Evolutionary conservation across 73 alveolate genomes (phyloP), one percentile per base, ranked within the genome.

Genomic region (Paramecium bursaria): DNA sequence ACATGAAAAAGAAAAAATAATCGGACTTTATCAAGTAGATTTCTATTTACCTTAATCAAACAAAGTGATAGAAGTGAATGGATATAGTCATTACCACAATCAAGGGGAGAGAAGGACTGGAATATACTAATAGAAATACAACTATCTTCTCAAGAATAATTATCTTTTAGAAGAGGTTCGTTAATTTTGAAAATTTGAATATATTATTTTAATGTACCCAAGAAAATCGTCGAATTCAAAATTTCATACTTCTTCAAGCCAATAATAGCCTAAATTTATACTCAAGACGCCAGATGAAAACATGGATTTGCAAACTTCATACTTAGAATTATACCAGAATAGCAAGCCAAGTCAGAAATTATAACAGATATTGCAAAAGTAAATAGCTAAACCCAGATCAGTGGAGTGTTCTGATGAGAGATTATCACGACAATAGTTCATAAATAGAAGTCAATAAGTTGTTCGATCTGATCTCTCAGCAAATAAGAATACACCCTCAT

Each of bases 391-490:
- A 4, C 19, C 82, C 1, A 67, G 35, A 35, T 67, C 82, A 67
- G 19, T 67, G 9, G 82, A 67, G n/a, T n/a, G n/a, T n/a, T n/a
- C n/a, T 25, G 82, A 67, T 2, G 82, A 67, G 33, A 67, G 46
- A 67, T 67, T 67, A 67, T 39, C 60, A 21, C 26, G 82, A 19
- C 27, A 67, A 67, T 67, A 67, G 21, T 67, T 67, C 33, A 67
- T 67, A 6, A 67, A 67, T 39, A 67, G 82, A 67, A 67, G 82
- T 10, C 44, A 67, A 67, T 67, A 67, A 67, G 57, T 67, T 2
- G 82, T 67, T 1, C 27, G 55, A 5, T 67, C 33, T 39, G 82
- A 57, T 30, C 33, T 57, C 17, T 48, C 51, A 27, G 27, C 82
- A 35, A 21, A 19, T n/a, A n/a, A n/a, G n/a, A n/a, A n/a, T 67